Evolutionary conservation across 257 asterid species (phyloP).

Genomic region (Petunia secreta): DNA sequence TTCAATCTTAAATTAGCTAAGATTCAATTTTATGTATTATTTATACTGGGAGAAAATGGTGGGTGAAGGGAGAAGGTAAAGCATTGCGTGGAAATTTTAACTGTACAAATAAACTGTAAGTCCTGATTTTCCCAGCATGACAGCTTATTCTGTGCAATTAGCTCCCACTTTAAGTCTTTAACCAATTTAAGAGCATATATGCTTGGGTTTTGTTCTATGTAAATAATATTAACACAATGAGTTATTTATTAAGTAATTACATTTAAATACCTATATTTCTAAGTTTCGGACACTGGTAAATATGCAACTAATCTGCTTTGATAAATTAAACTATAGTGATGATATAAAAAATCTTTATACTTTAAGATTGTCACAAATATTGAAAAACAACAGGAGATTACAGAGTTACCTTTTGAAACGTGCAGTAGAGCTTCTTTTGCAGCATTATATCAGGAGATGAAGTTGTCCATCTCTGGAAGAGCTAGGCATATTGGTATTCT

Average conservation of each 20-base stretch:
- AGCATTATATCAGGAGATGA: not conserved
- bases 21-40: no score
- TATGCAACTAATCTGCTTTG: not conserved
- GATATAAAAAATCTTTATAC: no score
- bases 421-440: not conserved
- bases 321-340: no score
- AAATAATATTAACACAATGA: no score
- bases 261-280: no score
- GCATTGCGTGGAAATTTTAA: no score
- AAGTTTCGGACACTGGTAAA: no score
- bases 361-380: not conserved
- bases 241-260: not conserved
- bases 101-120: no score
- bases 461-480: not conserved
- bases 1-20: no score
- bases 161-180: not conserved
- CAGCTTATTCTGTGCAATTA: not conserved
- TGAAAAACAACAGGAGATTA: not conserved
- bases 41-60: no score
- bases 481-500: not conserved
- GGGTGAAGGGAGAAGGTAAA: no score
- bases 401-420: constrained; percentile 1
- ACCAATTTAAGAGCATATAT: not conserved
- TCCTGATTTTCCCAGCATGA: not conserved
- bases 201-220: not conserved